phyloP scores from a whole-genome alignment of 345 rosid species.

The Microthlaspi erraticum region DNA sequence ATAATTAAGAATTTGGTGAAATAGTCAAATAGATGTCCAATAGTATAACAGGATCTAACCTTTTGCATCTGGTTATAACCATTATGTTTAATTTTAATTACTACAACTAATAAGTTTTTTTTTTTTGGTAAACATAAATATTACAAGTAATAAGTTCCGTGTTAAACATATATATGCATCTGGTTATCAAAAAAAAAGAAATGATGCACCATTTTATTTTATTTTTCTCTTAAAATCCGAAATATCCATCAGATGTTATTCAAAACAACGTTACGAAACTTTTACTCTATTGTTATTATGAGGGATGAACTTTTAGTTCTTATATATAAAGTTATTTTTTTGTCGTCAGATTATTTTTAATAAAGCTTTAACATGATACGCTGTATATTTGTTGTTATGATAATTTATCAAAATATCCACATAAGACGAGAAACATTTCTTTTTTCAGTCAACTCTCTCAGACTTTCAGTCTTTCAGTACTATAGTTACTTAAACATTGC shows the following conservation, averaged over 20 bases:
- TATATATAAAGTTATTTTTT: neutral
- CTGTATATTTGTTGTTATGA: neutral
- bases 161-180: constrained; percentile 8
- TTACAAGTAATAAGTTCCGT: neutral
- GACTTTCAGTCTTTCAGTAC: constrained; percentile 2
- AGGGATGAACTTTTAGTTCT: neutral
- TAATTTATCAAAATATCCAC: constrained; percentile 9
- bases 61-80: too few relatives aligned
- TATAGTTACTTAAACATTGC: neutral
- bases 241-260: neutral
- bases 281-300: neutral
- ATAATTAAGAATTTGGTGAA: neutral
- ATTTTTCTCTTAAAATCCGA: too few relatives aligned
- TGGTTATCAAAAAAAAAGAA: neutral
- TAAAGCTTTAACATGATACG: neutral
- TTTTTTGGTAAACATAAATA: too few relatives aligned
- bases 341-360: neutral
- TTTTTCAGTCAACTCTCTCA: constrained; percentile 19
- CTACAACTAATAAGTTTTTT: too few relatives aligned
- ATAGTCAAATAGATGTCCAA: too few relatives aligned
- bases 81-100: too few relatives aligned
- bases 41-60: too few relatives aligned
- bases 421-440: neutral
- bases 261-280: neutral
- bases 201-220: too few relatives aligned